Evolutionary conservation across 768 basidiomycete species (phyloP).

Genomic region (Saitozyma podzolica): DNA sequence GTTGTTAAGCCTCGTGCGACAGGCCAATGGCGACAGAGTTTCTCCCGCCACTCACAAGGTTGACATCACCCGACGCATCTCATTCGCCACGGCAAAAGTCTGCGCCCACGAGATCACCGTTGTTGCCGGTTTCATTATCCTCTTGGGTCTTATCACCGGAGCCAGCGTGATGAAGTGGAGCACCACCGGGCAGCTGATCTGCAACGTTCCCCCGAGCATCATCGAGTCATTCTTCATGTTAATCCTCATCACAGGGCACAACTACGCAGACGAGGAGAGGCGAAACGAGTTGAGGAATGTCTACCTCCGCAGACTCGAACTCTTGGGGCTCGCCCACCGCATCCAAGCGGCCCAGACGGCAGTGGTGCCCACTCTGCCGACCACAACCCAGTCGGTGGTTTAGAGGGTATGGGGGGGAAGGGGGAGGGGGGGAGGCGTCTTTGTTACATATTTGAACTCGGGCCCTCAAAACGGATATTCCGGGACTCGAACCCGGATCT

Average conservation of each 20-base stretch:
- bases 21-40: not conserved
- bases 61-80: conserved; percentile 1
- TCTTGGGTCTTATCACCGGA: conserved; percentile 1
- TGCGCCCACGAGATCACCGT: not conserved
- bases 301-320: not conserved
- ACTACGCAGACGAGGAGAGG: not conserved
- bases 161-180: not conserved
- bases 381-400: too few species aligned
- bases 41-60: not conserved
- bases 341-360: too few species aligned
- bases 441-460: too few species aligned
- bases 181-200: conserved; percentile 1
- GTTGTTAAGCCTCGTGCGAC: not conserved
- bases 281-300: not conserved
- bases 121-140: conserved; percentile 1
- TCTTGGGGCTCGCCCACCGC: not conserved
- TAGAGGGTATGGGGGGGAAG: too few species aligned
- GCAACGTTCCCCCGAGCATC: conserved; percentile 5
- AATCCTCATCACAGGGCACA: conserved; percentile 7
- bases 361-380: too few species aligned
- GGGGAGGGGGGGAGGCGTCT: too few species aligned
- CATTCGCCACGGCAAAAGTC: not conserved
- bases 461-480: too few species aligned
- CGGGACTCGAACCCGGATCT: too few species aligned
- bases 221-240: conserved; percentile 9